phyloP scores from a whole-genome alignment of 495 filamentous ascomycete species.

The Aspergillus ellipticus region DNA sequence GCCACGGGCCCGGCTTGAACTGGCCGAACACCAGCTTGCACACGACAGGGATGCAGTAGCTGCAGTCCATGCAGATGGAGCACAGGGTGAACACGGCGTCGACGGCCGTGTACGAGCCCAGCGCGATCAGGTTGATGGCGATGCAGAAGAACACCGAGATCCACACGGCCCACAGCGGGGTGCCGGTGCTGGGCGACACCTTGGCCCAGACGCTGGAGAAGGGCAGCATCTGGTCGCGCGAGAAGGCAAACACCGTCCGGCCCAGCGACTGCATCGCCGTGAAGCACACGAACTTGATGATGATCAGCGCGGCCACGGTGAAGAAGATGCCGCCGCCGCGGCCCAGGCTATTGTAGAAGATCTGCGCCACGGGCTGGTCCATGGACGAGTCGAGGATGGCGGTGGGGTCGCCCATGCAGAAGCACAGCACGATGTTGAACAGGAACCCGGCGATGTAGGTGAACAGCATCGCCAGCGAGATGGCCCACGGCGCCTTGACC shows the following conservation, averaged over 20 bases:
- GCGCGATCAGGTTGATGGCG: conserved; percentile 59
- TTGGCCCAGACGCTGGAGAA: conserved; percentile 52
- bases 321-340: conserved; percentile 56
- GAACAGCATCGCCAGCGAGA: conserved; percentile 55
- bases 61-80: conserved; percentile 61
- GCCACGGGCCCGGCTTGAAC: conserved; percentile 59
- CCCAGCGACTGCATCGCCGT: conserved; percentile 59
- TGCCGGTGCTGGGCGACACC: conserved; percentile 49
- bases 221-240: conserved; percentile 57
- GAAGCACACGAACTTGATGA: conserved; percentile 52
- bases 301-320: conserved; percentile 55
- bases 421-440: conserved; percentile 61
- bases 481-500: conserved; percentile 57
- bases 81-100: conserved; percentile 60
- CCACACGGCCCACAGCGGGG: conserved; percentile 61
- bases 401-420: conserved; percentile 54
- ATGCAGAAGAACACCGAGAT: conserved; percentile 54
- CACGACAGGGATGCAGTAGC: conserved; percentile 58
- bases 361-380: conserved; percentile 60
- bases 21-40: conserved; percentile 56
- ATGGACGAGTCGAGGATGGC: conserved; percentile 43
- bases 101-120: conserved; percentile 59
- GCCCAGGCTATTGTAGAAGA: conserved; percentile 61
- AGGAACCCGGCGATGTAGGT: conserved; percentile 59
- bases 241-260: conserved; percentile 60